These are phyloP conservation scores for Coemansia sp. DNA, from an alignment of 192 early-diverging fungal genomes.

Conservation along the genomic window DNA sequence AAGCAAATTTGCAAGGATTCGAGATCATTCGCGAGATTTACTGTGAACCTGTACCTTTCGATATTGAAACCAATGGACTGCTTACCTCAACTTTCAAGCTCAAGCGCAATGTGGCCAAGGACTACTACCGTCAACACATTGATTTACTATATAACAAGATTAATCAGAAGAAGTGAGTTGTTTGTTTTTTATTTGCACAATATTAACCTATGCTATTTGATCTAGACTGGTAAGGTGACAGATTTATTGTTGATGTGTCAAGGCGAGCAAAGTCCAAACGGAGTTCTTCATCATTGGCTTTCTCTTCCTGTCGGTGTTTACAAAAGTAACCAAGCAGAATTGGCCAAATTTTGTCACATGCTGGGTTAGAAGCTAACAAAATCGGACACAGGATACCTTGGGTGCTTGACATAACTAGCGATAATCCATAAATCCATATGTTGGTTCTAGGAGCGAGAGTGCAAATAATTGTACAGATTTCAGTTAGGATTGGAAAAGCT, in stretches of 20 bases:
- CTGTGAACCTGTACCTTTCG: slow-evolving; percentile 67
- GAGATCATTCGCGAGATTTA: slow-evolving; percentile 72
- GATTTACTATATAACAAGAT: slow-evolving; percentile 59
- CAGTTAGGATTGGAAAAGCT: slow-evolving; percentile 13
- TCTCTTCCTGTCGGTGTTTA: no score
- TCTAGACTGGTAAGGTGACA: slow-evolving; percentile 44
- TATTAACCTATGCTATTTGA: slow-evolving; percentile 14
- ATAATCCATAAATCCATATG: slow-evolving; percentile 25
- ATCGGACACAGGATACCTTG: slow-evolving; percentile 22
- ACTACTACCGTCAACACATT: slow-evolving; percentile 60
- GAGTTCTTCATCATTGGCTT: slow-evolving; percentile 2
- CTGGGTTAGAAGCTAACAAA: slow-evolving; percentile 19
- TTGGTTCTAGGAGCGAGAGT: slow-evolving; percentile 6
- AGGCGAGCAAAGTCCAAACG: slow-evolving; percentile 29
- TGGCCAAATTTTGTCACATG: slow-evolving; percentile 12
- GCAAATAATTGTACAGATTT: slow-evolving; percentile 21
- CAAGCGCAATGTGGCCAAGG: slow-evolving; percentile 72
- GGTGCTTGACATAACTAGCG: slow-evolving; percentile 8
- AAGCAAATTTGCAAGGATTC: slow-evolving; percentile 80
- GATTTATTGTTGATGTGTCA: slow-evolving; percentile 31
- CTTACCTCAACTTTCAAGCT: slow-evolving; percentile 92
- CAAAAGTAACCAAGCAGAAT: not conserved
- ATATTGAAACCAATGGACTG: slow-evolving; percentile 72
- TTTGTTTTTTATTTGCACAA: not conserved
- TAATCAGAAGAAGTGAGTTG: slow-evolving; percentile 6